Evolutionary conservation across 192 early-diverging fungal species (phyloP).

Genomic region (Endogone sp.): DNA sequence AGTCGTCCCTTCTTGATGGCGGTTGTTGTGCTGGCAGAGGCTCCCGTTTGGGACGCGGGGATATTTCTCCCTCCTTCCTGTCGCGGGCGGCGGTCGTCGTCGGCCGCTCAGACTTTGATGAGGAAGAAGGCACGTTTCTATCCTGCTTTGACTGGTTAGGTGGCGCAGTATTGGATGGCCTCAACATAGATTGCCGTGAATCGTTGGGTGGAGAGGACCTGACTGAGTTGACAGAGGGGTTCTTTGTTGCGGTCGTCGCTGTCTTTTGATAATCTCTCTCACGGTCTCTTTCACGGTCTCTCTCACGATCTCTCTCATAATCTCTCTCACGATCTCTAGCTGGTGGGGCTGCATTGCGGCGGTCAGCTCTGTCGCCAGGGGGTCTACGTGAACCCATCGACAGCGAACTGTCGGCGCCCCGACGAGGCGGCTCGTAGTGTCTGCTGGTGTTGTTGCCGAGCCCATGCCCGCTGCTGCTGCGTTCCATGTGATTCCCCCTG

Average conservation of each 20-base stretch:
- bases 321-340: too few species aligned
- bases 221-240: not conserved
- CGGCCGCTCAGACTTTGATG: not conserved
- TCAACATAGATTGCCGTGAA: not conserved
- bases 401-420: not conserved
- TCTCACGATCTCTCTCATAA: not conserved
- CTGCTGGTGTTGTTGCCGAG: not conserved
- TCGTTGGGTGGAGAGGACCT: not conserved
- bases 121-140: not conserved
- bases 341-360: too few species aligned
- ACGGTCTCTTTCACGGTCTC: not conserved
- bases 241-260: not conserved
- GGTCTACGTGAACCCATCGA: not conserved
- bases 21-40: not conserved
- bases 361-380: not conserved
- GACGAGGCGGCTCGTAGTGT: not conserved
- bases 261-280: not conserved
- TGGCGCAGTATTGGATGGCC: not conserved
- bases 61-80: not conserved
- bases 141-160: not conserved
- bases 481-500: not conserved
- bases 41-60: not conserved
- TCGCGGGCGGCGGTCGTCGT: not conserved
- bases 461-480: not conserved
- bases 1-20: not conserved